Conservation (phyloP, 192 early-diverging fungal genomes). For the Allomyces macrogynus region DNA sequence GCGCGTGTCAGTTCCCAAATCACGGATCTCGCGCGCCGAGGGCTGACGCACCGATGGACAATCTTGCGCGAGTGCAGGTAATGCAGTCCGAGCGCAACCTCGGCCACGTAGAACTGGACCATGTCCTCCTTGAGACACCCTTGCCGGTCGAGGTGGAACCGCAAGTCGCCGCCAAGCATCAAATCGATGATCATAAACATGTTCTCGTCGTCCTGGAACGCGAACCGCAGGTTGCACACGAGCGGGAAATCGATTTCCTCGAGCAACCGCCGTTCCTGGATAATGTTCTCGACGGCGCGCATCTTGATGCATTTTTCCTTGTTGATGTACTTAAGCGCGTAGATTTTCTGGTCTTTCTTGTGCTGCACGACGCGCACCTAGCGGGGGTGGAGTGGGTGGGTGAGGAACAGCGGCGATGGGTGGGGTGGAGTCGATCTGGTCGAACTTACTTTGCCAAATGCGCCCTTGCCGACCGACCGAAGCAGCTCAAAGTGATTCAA, state of each 20-base stretch:
- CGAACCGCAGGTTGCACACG: conserved; percentile 58
- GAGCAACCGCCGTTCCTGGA: conserved; percentile 53
- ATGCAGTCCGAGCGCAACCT: conserved; percentile 54
- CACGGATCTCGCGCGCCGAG: no score
- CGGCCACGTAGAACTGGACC: conserved; percentile 72
- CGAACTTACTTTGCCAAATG: conserved; percentile 61
- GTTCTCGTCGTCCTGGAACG: conserved; percentile 74
- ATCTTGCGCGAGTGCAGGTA: conserved; percentile 67
- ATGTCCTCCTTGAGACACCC: conserved; percentile 48
- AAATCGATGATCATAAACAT: conserved; percentile 78
- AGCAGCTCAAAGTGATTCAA: conserved; percentile 58
- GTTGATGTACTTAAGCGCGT: conserved; percentile 74
- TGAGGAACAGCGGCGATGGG: no score
- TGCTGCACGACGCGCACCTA: conserved; percentile 70
- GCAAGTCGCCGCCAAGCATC: conserved; percentile 73
- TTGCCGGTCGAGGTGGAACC: conserved; percentile 53
- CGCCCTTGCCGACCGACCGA: conserved; percentile 57
- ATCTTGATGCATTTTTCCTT: conserved; percentile 67
- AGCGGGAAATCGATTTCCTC: conserved; percentile 47
- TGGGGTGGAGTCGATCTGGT: background rate
- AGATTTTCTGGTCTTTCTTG: conserved; percentile 39
- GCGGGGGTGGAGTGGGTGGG: background rate
- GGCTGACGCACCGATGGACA: conserved; percentile 58
- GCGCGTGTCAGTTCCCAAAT: no score
- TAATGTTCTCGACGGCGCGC: conserved; percentile 63